Conservation (phyloP, 352 stramenopile species). For the Globisporangium megalacanthum region DNA sequence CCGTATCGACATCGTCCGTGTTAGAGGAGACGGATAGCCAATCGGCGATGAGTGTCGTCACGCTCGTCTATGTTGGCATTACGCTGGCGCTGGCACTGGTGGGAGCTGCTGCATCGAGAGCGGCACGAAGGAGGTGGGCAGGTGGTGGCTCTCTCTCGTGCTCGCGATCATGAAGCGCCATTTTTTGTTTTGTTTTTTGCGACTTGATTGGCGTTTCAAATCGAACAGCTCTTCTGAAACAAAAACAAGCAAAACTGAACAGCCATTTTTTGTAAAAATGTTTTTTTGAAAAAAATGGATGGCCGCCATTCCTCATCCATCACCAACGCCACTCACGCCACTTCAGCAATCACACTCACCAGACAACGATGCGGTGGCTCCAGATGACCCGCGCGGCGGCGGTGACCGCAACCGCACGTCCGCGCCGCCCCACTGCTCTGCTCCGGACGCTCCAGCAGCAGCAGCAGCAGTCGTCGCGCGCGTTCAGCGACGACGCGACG, state of each 20-base stretch:
- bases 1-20: background rate
- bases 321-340: background rate
- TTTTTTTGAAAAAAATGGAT: no score
- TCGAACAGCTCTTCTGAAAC: background rate
- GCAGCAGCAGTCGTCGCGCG: slow-evolving; percentile 15
- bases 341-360: no score
- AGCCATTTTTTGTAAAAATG: no score
- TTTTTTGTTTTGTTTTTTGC: no score
- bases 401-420: slow-evolving; percentile 9
- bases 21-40: background rate
- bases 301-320: no score
- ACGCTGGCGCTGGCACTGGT: background rate
- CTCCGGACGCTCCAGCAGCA: slow-evolving; percentile 12
- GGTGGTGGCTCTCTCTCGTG: background rate
- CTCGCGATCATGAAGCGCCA: background rate
- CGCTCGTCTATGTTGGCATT: background rate
- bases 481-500: slow-evolving; percentile 22
- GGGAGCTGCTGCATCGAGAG: no score
- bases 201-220: no score
- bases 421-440: slow-evolving; percentile 4
- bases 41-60: background rate
- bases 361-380: slow-evolving; percentile 43
- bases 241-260: background rate
- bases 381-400: slow-evolving; percentile 45
- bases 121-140: background rate